These are phyloP conservation scores for Clonostachys solani DNA, from an alignment of 2,329 filamentous ascomycete species.

Conservation along the genomic window DNA sequence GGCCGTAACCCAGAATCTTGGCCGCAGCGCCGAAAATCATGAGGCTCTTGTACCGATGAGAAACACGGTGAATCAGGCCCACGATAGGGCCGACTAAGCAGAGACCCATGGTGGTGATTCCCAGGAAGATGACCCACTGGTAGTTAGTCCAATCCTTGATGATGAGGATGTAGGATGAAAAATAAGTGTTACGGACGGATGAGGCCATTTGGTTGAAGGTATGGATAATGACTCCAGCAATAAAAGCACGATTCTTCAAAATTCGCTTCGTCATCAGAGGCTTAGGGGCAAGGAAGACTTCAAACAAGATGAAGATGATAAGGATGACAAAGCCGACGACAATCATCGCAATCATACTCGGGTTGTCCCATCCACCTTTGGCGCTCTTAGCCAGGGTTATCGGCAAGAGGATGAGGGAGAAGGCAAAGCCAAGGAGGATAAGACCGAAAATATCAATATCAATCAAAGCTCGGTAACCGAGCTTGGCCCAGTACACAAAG, in stretches of 20 bases:
- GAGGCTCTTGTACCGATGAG: conserved; percentile 34
- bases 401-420: conserved; percentile 58
- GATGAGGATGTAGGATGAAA: conserved; percentile 29
- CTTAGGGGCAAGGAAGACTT: conserved; percentile 22
- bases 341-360: conserved; percentile 19
- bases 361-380: conserved; percentile 23
- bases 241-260: conserved; percentile 21
- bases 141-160: conserved; percentile 35
- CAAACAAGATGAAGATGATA: conserved; percentile 23
- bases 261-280: conserved; percentile 24
- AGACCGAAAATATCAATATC: conserved; percentile 59
- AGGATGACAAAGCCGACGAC: conserved; percentile 17
- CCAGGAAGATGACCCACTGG: conserved; percentile 32
- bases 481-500: conserved; percentile 9
- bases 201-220: conserved; percentile 28
- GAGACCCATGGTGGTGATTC: conserved; percentile 32
- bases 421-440: conserved; percentile 49
- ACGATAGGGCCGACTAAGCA: conserved; percentile 27
- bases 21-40: conserved; percentile 29
- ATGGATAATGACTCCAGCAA: conserved; percentile 19
- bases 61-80: conserved; percentile 23
- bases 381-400: conserved; percentile 45
- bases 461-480: conserved; percentile 31
- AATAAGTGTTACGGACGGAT: conserved; percentile 26
- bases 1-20: conserved; percentile 26